phyloP scores from a whole-genome alignment of 2,329 filamentous ascomycete species.

The Phyllosticta paracitricarpa region DNA sequence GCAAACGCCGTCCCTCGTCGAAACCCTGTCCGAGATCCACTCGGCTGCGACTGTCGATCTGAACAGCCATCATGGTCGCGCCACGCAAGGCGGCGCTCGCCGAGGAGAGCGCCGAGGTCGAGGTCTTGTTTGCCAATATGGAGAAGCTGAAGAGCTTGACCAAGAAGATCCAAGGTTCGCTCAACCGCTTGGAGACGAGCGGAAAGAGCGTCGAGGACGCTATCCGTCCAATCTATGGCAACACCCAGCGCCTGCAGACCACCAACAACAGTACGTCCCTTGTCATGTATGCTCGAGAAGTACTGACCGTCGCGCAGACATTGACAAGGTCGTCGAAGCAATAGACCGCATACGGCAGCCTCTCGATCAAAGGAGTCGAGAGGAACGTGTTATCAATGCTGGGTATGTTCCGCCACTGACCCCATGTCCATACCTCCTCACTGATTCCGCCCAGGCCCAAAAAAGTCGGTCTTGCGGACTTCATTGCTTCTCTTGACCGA shows the following conservation, averaged over 20 bases:
- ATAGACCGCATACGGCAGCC: constrained; percentile 85
- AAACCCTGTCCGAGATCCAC: background rate
- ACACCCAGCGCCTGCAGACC: constrained; percentile 82
- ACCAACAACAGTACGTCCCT: constrained; percentile 60
- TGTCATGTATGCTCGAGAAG: background rate
- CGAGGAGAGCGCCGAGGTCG: constrained; percentile 58
- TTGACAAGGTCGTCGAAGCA: constrained; percentile 73
- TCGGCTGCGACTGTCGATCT: constrained; percentile 13
- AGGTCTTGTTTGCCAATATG: constrained; percentile 58
- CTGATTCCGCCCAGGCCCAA: constrained; percentile 48
- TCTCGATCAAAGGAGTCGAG: constrained; percentile 82
- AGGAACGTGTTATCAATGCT: constrained; percentile 81
- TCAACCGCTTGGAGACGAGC: constrained; percentile 73
- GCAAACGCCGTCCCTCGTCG: background rate
- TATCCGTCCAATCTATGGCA: constrained; percentile 82
- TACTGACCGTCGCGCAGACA: constrained; percentile 44
- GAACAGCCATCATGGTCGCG: constrained; percentile 38
- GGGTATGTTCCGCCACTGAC: constrained; percentile 42
- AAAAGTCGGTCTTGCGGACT: constrained; percentile 70
- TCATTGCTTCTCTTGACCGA: constrained; percentile 81
- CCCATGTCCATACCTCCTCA: constrained; percentile 4
- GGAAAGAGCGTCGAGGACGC: constrained; percentile 88
- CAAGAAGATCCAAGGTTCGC: constrained; percentile 87
- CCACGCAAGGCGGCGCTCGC: constrained; percentile 49
- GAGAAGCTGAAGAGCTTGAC: constrained; percentile 90